Evolutionary conservation across 352 stramenopile genomes (phyloP).

Genomic region (Globisporangium yorkense): DNA sequence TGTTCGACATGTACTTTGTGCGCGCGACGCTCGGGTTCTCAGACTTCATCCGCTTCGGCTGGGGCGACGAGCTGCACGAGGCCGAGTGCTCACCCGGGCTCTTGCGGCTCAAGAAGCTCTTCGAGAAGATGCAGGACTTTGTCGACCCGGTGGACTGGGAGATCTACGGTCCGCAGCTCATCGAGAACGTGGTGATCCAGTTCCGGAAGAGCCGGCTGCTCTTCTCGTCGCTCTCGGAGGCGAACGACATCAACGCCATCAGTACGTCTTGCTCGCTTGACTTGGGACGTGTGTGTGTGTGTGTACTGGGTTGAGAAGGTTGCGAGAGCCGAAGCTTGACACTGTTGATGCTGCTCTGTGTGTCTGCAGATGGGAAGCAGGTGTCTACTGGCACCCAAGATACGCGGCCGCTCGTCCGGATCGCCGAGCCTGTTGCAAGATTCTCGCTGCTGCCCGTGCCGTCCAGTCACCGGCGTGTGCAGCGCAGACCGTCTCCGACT

Average conservation of each 20-base stretch:
- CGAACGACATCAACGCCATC: constrained; percentile 82
- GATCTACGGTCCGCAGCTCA: constrained; percentile 80
- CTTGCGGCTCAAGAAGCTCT: constrained; percentile 49
- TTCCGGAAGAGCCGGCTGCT: constrained; percentile 80
- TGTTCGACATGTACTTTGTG: constrained; percentile 90
- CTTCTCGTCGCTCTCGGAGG: constrained; percentile 81
- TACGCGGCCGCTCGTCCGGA: constrained; percentile 53
- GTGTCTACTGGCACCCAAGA: constrained; percentile 66
- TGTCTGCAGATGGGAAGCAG: constrained; percentile 61
- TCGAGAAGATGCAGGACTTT: constrained; percentile 77
- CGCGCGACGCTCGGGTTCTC: constrained; percentile 78
- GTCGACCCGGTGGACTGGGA: constrained; percentile 87
- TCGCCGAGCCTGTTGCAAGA: constrained; percentile 68
- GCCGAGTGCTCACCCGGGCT: constrained; percentile 49
- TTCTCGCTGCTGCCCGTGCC: constrained; percentile 79
- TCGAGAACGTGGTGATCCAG: constrained; percentile 83
- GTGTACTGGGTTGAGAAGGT: not conserved
- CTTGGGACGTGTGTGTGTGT: not conserved
- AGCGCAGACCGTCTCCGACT: constrained; percentile 27
- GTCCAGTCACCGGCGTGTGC: constrained; percentile 43
- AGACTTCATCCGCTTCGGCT: constrained; percentile 85
- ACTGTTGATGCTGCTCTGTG: constrained; percentile 9
- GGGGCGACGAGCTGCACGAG: constrained; percentile 69
- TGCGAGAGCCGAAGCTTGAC: not conserved
- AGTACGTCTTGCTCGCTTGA: constrained; percentile 35